A percentile compares a stretch with the other conserved stretches of the same genome.
Conservation (phyloP, 371 early-diverging fungal genomes). For the Apophysomyces trapeziformis region DNA sequence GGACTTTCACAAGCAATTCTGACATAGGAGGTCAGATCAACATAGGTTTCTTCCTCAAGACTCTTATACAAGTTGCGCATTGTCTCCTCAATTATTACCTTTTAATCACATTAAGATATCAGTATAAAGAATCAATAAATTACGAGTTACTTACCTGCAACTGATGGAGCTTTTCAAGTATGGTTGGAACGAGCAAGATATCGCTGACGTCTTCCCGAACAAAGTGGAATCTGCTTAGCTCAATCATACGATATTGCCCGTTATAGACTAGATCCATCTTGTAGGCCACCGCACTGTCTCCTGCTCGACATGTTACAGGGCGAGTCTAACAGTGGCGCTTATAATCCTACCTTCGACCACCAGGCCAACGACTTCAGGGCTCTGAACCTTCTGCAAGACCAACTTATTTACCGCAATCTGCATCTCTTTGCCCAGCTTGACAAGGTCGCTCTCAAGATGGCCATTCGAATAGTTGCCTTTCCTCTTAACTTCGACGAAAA, state of each 20-base stretch:
- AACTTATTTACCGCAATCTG: conserved; percentile 22
- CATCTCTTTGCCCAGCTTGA: conserved; percentile 15
- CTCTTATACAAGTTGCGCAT: neutral
- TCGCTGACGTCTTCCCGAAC: neutral
- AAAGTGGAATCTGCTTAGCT: conserved; percentile 8
- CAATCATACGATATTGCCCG: conserved; percentile 10
- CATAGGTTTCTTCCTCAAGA: neutral
- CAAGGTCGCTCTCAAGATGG: conserved; percentile 14
- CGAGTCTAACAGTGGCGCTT: neutral
- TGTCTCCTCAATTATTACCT: neutral
- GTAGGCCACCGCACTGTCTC: neutral
- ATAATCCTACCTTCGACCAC: conserved; percentile 14
- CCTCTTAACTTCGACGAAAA: conserved; percentile 26
- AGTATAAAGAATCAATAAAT: neutral
- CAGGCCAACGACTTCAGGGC: conserved; percentile 24
- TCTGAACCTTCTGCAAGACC: conserved; percentile 17
- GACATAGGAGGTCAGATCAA: neutral
- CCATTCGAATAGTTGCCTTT: conserved; percentile 21
- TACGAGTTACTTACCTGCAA: neutral
- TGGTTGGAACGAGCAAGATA: neutral
- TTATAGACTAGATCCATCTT: conserved; percentile 11
- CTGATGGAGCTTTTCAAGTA: neutral
- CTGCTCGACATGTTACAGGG: neutral
- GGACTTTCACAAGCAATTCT: neutral
- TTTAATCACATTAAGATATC: neutral